Base-by-base conservation (phyloP, 345 rosid species). In the Gossypium bickii region DNA sequence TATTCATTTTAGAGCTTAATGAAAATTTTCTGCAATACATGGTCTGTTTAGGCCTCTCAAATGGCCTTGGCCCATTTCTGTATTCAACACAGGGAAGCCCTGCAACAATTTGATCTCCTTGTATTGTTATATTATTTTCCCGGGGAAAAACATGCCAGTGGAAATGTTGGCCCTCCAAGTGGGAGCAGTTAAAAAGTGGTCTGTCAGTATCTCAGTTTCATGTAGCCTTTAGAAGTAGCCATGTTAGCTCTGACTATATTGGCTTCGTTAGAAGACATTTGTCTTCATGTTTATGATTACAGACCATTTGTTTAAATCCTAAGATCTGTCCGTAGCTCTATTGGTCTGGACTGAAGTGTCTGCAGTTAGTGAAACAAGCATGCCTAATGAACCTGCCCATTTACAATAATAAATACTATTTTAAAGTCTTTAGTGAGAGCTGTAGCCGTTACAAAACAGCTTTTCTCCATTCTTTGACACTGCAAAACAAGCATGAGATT, bases 261-360 rank as follows among this genome's bases (percentile, higher is more conserved):
- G 17, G 27, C 44, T 16, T 25, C 20, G 1, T 68, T 20, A 66
- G 10, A 69, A 27, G 60, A 69, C 59, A 51, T 51, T 22, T 20
- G 17, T 9, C 7, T 20, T 56, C 10, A 25, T 49, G 72, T 68
- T 18, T 22, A 8, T 65, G 16, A 43, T 65, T 65, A 34, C 41
- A 65, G 52, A 43, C 49, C 5, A 43, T n/a, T 65, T 65, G 52
- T 44, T n/a, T 41, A 67, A 48, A 16, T 48, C 57, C 41, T 2
- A 48, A 27, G 41, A 67, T 67, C 71, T 47, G 43, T 48, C 72
- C 16, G 22, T 67, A 24, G 71, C 57, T 67, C 18, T 24, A 22
- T 67, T 48, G 3, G 11, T 47, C 47, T 67, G 71, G 55, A 45
- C 38, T 67, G 2, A 59, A 25, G 29, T 24, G 56, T 24, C 41